Percentiles rank a stretch among this genome's conserved stretches.
Conservation (phyloP, 345 rosid species). For the Gossypium herbaceum region DNA sequence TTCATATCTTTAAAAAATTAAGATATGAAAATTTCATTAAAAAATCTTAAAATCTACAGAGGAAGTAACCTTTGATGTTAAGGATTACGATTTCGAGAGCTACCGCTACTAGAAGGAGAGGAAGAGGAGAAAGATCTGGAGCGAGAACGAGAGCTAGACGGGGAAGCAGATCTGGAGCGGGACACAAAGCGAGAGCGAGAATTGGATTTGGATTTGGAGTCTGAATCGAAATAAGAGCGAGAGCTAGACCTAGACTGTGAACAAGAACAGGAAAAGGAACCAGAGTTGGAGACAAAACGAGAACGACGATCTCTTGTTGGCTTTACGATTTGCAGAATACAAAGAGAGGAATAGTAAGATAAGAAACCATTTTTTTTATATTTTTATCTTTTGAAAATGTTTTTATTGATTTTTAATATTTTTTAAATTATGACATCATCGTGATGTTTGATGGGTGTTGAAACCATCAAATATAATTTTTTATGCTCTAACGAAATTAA, state of each 20-base stretch:
- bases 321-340: slow-evolving; percentile 56
- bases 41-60: too few relatives aligned
- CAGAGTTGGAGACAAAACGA: slow-evolving; percentile 49
- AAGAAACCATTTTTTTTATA: slow-evolving; percentile 26
- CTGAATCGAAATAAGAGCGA: slow-evolving; percentile 37
- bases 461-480: too few relatives aligned
- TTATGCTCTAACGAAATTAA: too few relatives aligned
- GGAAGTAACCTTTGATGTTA: slow-evolving; percentile 39
- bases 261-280: slow-evolving; percentile 42
- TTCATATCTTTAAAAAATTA: too few relatives aligned
- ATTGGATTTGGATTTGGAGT: slow-evolving; percentile 31
- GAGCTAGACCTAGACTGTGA: slow-evolving; percentile 29
- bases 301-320: slow-evolving; percentile 63
- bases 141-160: slow-evolving; percentile 41
- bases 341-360: neutral
- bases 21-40: too few relatives aligned
- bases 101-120: slow-evolving; percentile 46
- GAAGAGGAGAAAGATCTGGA: slow-evolving; percentile 59
- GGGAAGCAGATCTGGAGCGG: slow-evolving; percentile 30
- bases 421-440: too few relatives aligned
- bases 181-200: slow-evolving; percentile 37
- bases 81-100: slow-evolving; percentile 50
- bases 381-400: too few relatives aligned
- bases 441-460: too few relatives aligned
- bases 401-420: too few relatives aligned